These are phyloP conservation scores for Colletotrichum liaoningense DNA, from an alignment of 2,329 filamentous ascomycete genomes.

Conservation along the genomic window DNA sequence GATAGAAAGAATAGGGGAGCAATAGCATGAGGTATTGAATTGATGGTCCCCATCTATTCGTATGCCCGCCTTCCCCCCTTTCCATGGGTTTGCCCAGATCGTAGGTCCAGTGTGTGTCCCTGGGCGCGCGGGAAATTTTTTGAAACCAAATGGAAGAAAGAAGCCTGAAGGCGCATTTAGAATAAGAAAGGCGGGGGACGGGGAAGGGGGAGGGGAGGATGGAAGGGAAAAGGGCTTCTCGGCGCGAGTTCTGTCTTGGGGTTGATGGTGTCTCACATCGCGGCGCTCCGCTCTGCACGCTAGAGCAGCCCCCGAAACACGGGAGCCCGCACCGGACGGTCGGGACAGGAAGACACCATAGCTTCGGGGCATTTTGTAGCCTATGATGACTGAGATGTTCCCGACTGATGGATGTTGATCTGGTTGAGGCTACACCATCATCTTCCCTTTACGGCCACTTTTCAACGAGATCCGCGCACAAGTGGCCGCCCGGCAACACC, in stretches of 20 bases:
- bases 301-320: constrained; percentile 4
- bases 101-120: not conserved
- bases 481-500: not conserved
- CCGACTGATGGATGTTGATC: not conserved
- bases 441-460: not conserved
- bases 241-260: not conserved
- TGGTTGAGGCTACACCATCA: not conserved
- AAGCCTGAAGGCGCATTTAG: not conserved
- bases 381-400: not conserved
- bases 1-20: not conserved
- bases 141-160: not conserved
- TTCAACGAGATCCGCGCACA: not conserved
- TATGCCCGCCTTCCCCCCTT: not conserved
- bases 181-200: no score
- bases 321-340: not conserved
- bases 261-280: not conserved
- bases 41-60: not conserved
- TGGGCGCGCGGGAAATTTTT: not conserved
- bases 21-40: not conserved
- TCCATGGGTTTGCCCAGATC: not conserved
- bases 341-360: not conserved
- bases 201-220: no score
- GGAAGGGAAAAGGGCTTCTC: no score
- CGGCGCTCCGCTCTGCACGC: not conserved
- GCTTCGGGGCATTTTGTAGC: not conserved